phyloP scores from a whole-genome alignment of 139 green algal species.

The Eudorina sp. region DNA sequence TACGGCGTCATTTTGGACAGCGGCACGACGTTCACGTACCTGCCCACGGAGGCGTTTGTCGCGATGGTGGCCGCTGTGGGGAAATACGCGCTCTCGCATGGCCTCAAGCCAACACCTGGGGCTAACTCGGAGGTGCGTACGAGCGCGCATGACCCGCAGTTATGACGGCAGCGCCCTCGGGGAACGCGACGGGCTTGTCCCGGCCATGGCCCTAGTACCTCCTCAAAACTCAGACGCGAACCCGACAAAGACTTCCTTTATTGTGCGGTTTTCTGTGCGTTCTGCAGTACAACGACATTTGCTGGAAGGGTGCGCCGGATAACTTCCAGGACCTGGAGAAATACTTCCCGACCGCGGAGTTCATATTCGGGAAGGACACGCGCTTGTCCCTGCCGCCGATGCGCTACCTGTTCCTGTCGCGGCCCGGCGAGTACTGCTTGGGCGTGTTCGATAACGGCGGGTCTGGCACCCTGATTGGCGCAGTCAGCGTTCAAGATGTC shows the following conservation, averaged over 20 bases:
- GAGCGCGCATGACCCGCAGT: no score
- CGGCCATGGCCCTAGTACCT: no score
- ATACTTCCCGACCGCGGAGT: constrained; percentile 78
- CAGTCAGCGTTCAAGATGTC: constrained; percentile 86
- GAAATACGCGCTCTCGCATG: constrained; percentile 40
- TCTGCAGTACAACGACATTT: constrained; percentile 90
- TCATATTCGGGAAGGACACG: constrained; percentile 72
- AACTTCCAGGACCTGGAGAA: constrained; percentile 59
- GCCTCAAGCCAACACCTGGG: constrained; percentile 58
- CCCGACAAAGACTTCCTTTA: no score
- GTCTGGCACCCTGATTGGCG: constrained; percentile 88
- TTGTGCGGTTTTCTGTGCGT: no score
- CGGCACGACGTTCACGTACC: constrained; percentile 97
- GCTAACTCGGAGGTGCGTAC: constrained; percentile 63
- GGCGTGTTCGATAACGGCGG: constrained; percentile 92
- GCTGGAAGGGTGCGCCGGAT: constrained; percentile 76
- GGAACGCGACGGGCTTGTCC: no score
- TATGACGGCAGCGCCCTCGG: no score
- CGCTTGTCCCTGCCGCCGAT: constrained; percentile 73
- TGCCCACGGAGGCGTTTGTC: constrained; percentile 82
- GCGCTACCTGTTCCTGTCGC: constrained; percentile 92
- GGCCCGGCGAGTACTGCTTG: constrained; percentile 86
- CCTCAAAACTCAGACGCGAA: no score
- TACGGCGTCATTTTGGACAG: constrained; percentile 95
- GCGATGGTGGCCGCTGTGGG: constrained; percentile 64